Evolutionary conservation across 208 protist genomes (phyloP), one percentile per base, ranked within the genome.

Genomic region (Leishmania turanica): DNA sequence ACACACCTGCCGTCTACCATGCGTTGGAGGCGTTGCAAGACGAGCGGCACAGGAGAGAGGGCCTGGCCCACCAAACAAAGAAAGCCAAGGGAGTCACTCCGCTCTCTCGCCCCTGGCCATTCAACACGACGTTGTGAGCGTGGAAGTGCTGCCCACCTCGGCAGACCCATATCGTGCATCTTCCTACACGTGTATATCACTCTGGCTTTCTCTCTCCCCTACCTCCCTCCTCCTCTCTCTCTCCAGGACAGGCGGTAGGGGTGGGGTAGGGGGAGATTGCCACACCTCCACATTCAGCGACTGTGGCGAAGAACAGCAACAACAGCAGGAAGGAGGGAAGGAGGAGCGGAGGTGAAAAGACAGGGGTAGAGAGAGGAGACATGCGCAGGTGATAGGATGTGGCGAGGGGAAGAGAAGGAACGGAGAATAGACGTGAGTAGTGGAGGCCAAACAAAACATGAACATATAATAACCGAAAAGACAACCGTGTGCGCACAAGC

Each of bases 271-370:
- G 4, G 7, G 13, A 34, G 15, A 34, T 40, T 11, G 31, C 15
- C 62, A 68, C 4, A 9, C 9, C 3, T 7, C 51, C 24, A 34
- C 8, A 11, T n/a, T 24, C 40, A 21, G 68, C n/a, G n/a, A 53
- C 6, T 11, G 45, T 3, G 45, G 27, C 68, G 40, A 13, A 27
- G 24, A 31, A 73, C 3, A 34, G 40, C n/a, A 54, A 13, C 51
- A 70, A n/a, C 34, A 11, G 13, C 13, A 17, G 5, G 34, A 47
- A 27, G 37, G 37, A 40, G 65, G 37, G 31, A 27, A 56, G 64
- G 6, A 64, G 66, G 64, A 80, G 65, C 45, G 58, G 54, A 31
- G 49, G 70, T 27, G 19, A 54, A 73, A 73, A 17, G n/a, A 49
- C 19, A 42, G 21, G 24, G 34, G 64, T 42, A 13, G 45, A 49